Evolutionary conservation across 1,139 yeast genomes (phyloP).

Genomic region (Entelexis paramagnoliae): DNA sequence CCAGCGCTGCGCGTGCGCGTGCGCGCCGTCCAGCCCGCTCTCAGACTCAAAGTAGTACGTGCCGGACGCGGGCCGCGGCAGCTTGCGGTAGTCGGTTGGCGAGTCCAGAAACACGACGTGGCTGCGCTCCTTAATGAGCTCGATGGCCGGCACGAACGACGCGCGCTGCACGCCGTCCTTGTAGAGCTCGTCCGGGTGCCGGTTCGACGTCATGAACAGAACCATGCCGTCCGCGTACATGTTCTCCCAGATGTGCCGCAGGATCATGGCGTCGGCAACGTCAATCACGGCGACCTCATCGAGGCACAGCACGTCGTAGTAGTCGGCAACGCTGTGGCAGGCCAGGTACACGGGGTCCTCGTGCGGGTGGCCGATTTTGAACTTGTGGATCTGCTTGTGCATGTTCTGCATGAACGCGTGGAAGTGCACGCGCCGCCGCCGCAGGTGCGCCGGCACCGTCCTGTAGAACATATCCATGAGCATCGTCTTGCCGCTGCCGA

Average conservation of each 20-base stretch:
- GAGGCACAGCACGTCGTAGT: conserved; percentile 73
- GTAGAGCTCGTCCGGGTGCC: conserved; percentile 90
- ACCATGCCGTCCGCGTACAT: conserved; percentile 69
- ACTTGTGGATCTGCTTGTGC: conserved; percentile 75
- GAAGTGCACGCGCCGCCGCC: conserved; percentile 77
- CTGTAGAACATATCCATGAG: conserved; percentile 87
- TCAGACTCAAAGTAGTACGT: conserved; percentile 59
- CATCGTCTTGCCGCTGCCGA: conserved; percentile 98
- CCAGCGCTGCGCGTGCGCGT: conserved; percentile 67
- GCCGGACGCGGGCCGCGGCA: conserved; percentile 70
- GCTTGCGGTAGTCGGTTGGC: conserved; percentile 86
- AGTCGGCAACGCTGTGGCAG: conserved; percentile 72
- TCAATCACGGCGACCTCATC: conserved; percentile 91
- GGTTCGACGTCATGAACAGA: conserved; percentile 83
- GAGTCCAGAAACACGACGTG: conserved; percentile 74
- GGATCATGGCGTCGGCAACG: conserved; percentile 95
- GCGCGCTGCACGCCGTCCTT: conserved; percentile 87
- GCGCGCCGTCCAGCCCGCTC: conserved; percentile 41
- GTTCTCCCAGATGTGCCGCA: conserved; percentile 58
- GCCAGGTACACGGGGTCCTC: conserved; percentile 75
- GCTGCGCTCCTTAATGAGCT: conserved; percentile 60
- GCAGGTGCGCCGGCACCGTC: conserved; percentile 65
- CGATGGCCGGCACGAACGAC: conserved; percentile 84
- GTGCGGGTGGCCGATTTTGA: conserved; percentile 44
- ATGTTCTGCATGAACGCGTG: conserved; percentile 94